A percentile compares a stretch with the other conserved stretches of the same genome.
These are phyloP conservation scores for Aspergillus biplanus DNA, from an alignment of 495 filamentous ascomycete species.

Conservation along the genomic window DNA sequence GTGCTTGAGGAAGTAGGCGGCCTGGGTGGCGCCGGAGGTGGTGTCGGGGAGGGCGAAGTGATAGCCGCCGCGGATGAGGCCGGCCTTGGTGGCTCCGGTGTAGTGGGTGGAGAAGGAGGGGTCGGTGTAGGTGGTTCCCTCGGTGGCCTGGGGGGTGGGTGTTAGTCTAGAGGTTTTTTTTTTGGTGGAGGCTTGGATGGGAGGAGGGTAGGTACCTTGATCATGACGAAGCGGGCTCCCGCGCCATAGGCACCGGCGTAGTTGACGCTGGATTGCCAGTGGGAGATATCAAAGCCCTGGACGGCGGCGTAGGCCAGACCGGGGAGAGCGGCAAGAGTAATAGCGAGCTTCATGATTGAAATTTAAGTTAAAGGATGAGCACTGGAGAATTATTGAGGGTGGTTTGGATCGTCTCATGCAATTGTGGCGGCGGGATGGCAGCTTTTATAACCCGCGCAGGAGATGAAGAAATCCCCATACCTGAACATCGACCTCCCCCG, in stretches of 20 bases:
- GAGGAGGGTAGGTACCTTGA: slow-evolving; percentile 54
- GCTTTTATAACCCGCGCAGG: background rate
- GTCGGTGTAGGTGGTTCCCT: slow-evolving; percentile 56
- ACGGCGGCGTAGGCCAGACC: slow-evolving; percentile 41
- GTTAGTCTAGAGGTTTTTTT: background rate
- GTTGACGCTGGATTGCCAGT: slow-evolving; percentile 24
- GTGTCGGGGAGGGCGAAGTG: slow-evolving; percentile 59
- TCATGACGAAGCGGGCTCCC: slow-evolving; percentile 60
- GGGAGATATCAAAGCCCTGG: slow-evolving; percentile 68
- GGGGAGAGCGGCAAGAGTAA: slow-evolving; percentile 22
- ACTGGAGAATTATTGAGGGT: background rate
- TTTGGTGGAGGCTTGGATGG: too few relatives aligned
- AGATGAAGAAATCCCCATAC: background rate
- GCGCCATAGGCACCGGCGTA: slow-evolving; percentile 5
- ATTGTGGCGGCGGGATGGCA: background rate
- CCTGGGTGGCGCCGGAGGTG: slow-evolving; percentile 51
- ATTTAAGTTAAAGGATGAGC: background rate
- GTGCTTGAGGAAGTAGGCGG: slow-evolving; percentile 56
- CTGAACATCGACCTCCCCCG: too few relatives aligned
- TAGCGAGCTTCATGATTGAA: slow-evolving; percentile 9
- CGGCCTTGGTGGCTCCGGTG: slow-evolving; percentile 54
- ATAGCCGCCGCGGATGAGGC: slow-evolving; percentile 60
- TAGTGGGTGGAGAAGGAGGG: slow-evolving; percentile 57
- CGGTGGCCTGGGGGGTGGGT: slow-evolving; percentile 51
- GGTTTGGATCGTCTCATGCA: background rate